These are phyloP conservation scores for Cyclotella cryptica DNA, from an alignment of 108 stramenopile genomes.

Conservation along the genomic window DNA sequence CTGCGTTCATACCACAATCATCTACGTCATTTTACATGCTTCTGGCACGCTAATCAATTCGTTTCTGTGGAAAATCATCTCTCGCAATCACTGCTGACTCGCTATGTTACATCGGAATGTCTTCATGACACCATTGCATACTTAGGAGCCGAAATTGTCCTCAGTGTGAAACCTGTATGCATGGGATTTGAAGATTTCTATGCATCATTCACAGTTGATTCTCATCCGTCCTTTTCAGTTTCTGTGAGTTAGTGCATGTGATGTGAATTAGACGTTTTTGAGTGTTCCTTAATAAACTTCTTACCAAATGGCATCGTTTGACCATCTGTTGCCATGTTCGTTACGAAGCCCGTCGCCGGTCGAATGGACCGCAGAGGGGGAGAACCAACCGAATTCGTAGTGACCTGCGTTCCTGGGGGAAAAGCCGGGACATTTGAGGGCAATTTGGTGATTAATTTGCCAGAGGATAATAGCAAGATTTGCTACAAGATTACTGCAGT, in stretches of 20 bases:
- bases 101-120: background rate
- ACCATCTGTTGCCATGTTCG: background rate
- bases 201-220: constrained; percentile 70
- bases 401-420: constrained; percentile 71
- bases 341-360: constrained; percentile 56
- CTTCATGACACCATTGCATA: background rate
- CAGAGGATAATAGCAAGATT: constrained; percentile 85
- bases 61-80: too few species aligned
- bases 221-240: constrained; percentile 82
- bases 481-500: constrained; percentile 77
- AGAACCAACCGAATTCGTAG: constrained; percentile 64
- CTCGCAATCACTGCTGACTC: too few species aligned
- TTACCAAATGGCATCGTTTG: background rate
- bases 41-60: too few species aligned
- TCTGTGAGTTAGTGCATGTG: background rate
- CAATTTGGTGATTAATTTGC: constrained; percentile 82
- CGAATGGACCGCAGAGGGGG: constrained; percentile 88
- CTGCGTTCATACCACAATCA: too few species aligned
- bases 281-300: background rate
- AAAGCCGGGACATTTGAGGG: constrained; percentile 68
- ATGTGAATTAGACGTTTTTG: background rate
- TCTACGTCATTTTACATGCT: too few species aligned
- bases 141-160: constrained; percentile 37
- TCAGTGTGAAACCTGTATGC: constrained; percentile 73
- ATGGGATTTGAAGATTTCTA: constrained; percentile 91